Evolutionary conservation across 2,329 filamentous ascomycete species (phyloP), one percentile per base, ranked within the genome.

Genomic region (Apiospora sp.): DNA sequence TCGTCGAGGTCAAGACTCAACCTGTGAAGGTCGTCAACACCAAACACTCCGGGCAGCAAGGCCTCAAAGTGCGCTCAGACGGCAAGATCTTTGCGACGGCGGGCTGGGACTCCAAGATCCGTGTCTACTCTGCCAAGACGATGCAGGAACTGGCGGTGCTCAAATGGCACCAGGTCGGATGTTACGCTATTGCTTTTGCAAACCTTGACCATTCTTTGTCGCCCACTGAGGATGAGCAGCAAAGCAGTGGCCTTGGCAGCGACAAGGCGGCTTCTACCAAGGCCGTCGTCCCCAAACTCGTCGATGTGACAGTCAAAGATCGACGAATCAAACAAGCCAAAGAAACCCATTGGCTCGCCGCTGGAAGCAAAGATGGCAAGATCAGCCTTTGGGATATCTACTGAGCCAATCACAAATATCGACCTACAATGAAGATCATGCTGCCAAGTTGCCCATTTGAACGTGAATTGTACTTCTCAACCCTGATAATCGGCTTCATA

Each of bases 381-480:
- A 90, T 98, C 75, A 97, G 94, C 80, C 84, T 99, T 76, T 99
- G 96, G 96, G 94, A 98, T 84, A 91, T 98, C 73, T 99, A 96
- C 81, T 95, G 78, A 84, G 19, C 1, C n/a, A 6, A 10, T 13
- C 46, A 10, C 6, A 10, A 5, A 48, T 48, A 6, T 7, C 19
- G n/a, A 48, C 8, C 19, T 22, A 22, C 6, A n/a, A n/a, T n/a
- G 7, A 22, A 22, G 8, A n/a, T 48, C 13, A 16, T 44, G 4
- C 27, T 58, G 13, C 27, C 27, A 58, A 30, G 3, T 19, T 10
- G 19, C 10, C 14, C 13, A 4, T 19, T 19, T 4, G 22, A 48
- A 10, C 19, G 22, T n/a, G 6, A n/a, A 19, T n/a, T 48, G 7
- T 19, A 22, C 3, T 16, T 44, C 13, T 5, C 16, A 44, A 44